Percentiles rank a stretch among this genome's conserved stretches.
These are phyloP conservation scores for Aspergillus japonicus DNA, from an alignment of 2,329 filamentous ascomycete species.

Conservation along the genomic window DNA sequence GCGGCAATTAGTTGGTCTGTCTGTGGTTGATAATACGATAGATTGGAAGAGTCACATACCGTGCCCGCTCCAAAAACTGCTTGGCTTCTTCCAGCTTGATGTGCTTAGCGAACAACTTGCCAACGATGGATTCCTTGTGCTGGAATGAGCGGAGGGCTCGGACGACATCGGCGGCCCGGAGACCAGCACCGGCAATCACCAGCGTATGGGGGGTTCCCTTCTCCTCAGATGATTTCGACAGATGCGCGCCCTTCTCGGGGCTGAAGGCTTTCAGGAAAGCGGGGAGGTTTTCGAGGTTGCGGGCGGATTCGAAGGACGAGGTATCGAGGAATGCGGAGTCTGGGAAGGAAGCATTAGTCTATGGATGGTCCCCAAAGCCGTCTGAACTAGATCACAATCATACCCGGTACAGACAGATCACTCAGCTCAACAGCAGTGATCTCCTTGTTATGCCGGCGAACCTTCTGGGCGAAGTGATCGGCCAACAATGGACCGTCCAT, in stretches of 20 bases:
- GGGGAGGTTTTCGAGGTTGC: slow-evolving; percentile 71
- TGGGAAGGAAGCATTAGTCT: slow-evolving; percentile 35
- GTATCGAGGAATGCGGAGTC: slow-evolving; percentile 77
- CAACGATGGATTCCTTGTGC: slow-evolving; percentile 72
- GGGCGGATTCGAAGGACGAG: slow-evolving; percentile 66
- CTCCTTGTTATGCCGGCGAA: slow-evolving; percentile 73
- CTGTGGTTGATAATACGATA: no score
- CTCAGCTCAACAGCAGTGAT: slow-evolving; percentile 80
- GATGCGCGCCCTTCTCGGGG: slow-evolving; percentile 55
- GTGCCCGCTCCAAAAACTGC: slow-evolving; percentile 65
- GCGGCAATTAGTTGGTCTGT: slow-evolving; percentile 6
- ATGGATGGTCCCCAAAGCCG: neutral
- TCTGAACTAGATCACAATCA: slow-evolving; percentile 16
- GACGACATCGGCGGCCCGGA: slow-evolving; percentile 81
- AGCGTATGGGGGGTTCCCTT: slow-evolving; percentile 80
- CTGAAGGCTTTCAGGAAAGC: slow-evolving; percentile 68
- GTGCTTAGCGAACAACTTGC: slow-evolving; percentile 96
- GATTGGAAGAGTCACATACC: slow-evolving; percentile 37
- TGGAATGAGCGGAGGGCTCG: slow-evolving; percentile 75
- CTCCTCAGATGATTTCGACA: slow-evolving; percentile 65
- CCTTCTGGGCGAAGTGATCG: slow-evolving; percentile 79
- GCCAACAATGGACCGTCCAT: slow-evolving; percentile 83
- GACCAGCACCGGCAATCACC: slow-evolving; percentile 78
- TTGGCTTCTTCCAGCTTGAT: slow-evolving; percentile 91
- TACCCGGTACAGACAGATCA: slow-evolving; percentile 77